Evolutionary conservation across 495 filamentous ascomycete species (phyloP).

Genomic region (Acidiella bohemica): DNA sequence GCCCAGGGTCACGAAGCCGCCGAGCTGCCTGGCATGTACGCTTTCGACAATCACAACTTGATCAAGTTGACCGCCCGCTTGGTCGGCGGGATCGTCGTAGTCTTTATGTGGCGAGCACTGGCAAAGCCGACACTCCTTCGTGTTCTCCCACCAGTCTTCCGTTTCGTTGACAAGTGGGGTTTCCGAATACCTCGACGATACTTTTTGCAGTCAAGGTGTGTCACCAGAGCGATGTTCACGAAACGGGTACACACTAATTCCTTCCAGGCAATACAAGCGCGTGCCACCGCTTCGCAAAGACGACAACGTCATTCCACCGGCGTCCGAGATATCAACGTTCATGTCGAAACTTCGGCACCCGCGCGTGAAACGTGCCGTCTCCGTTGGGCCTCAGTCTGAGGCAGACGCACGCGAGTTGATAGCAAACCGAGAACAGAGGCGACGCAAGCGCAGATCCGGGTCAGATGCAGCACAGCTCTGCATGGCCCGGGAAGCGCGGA

Average conservation of each 20-base stretch:
- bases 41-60: slow-evolving; percentile 47
- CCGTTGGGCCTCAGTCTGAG: slow-evolving; percentile 84
- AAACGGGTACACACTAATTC: background rate
- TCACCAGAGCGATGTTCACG: slow-evolving; percentile 8
- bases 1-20: slow-evolving; percentile 30
- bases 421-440: slow-evolving; percentile 73
- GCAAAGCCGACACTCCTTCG: slow-evolving; percentile 73
- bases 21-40: slow-evolving; percentile 23
- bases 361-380: slow-evolving; percentile 59
- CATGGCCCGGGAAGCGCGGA: background rate
- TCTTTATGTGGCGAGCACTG: slow-evolving; percentile 79
- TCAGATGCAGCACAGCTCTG: slow-evolving; percentile 2
- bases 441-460: slow-evolving; percentile 53
- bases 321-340: slow-evolving; percentile 68
- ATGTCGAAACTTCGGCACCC: slow-evolving; percentile 70
- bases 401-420: slow-evolving; percentile 93
- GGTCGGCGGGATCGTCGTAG: slow-evolving; percentile 60
- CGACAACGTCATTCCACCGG: slow-evolving; percentile 73
- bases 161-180: slow-evolving; percentile 66
- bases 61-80: slow-evolving; percentile 48
- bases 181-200: slow-evolving; percentile 70
- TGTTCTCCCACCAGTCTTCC: slow-evolving; percentile 71
- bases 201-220: slow-evolving; percentile 72
- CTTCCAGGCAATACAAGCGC: slow-evolving; percentile 59
- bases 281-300: slow-evolving; percentile 66